A percentile compares a stretch with the other conserved stretches of the same genome.
phyloP scores from a whole-genome alignment of 495 filamentous ascomycete species.

The Penicillium canescens region DNA sequence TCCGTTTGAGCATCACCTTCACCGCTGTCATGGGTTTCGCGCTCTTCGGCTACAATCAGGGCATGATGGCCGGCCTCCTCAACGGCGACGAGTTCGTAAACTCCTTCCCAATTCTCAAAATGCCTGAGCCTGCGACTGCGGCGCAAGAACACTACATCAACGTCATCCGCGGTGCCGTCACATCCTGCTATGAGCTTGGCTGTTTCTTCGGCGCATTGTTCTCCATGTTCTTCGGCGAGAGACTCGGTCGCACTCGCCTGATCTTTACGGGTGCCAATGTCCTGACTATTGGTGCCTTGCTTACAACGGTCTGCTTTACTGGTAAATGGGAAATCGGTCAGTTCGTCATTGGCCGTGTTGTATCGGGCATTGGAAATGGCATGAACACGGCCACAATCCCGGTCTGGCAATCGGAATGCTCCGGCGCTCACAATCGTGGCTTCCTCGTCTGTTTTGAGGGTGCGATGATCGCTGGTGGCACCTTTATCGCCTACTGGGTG shows the following conservation, averaged over 20 bases:
- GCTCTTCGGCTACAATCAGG: slow-evolving; percentile 29
- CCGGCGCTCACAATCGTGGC: slow-evolving; percentile 30
- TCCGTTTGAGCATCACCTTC: slow-evolving; percentile 25
- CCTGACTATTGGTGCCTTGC: slow-evolving; percentile 52
- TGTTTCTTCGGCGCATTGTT: slow-evolving; percentile 55
- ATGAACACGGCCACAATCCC: slow-evolving; percentile 42
- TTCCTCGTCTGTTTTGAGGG: slow-evolving; percentile 35
- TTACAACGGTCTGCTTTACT: slow-evolving; percentile 47
- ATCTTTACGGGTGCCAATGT: slow-evolving; percentile 46
- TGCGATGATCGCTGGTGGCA: slow-evolving; percentile 33
- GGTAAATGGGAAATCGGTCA: slow-evolving; percentile 32
- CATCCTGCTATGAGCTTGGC: slow-evolving; percentile 55
- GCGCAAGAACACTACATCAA: slow-evolving; percentile 12
- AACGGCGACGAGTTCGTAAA: slow-evolving; percentile 17
- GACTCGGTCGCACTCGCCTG: slow-evolving; percentile 49
- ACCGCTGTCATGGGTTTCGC: slow-evolving; percentile 26
- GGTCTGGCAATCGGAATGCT: slow-evolving; percentile 46
- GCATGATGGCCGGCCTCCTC: slow-evolving; percentile 27
- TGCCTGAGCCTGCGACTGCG: slow-evolving; percentile 4
- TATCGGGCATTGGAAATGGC: slow-evolving; percentile 44
- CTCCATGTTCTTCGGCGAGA: slow-evolving; percentile 48
- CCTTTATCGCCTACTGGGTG: slow-evolving; percentile 40
- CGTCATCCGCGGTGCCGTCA: slow-evolving; percentile 36
- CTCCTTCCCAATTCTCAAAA: slow-evolving; percentile 15
- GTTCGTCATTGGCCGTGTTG: slow-evolving; percentile 43